Percentiles rank a stretch among this genome's conserved stretches.
These are phyloP conservation scores for Irpex rosettiformis DNA, from an alignment of 1,284 basidiomycete species.

Conservation along the genomic window DNA sequence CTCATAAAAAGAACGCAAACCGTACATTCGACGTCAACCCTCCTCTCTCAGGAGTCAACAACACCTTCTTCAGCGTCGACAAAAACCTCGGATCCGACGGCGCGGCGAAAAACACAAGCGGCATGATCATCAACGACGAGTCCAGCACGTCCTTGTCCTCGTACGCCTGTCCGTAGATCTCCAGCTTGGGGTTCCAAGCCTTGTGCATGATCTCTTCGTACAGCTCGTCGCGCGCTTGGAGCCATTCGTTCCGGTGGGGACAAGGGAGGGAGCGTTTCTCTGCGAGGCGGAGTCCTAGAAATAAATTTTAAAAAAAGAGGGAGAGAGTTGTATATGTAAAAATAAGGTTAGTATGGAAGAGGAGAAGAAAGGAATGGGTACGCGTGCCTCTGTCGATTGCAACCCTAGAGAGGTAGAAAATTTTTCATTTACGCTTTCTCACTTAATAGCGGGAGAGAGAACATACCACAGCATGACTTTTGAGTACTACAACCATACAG, in stretches of 20 bases:
- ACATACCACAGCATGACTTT: slow-evolving; percentile 46
- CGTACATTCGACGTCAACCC: slow-evolving; percentile 83
- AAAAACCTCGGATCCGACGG: slow-evolving; percentile 87
- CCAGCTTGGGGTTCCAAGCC: slow-evolving; percentile 68
- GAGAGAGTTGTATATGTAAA: slow-evolving; percentile 3
- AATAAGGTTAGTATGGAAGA: too few species aligned
- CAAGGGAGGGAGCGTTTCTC: slow-evolving; percentile 86
- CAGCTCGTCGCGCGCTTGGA: slow-evolving; percentile 68
- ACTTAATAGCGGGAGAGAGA: neutral
- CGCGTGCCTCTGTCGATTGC: slow-evolving; percentile 79
- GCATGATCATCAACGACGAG: slow-evolving; percentile 79
- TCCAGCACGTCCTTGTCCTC: slow-evolving; percentile 70
- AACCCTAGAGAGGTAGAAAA: too few species aligned
- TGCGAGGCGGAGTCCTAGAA: slow-evolving; percentile 76
- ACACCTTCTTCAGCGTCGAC: slow-evolving; percentile 74
- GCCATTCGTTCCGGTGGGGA: slow-evolving; percentile 70
- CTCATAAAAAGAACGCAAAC: neutral
- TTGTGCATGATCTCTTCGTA: slow-evolving; percentile 86
- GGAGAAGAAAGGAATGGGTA: neutral
- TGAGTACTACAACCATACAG: slow-evolving; percentile 57
- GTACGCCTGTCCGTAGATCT: slow-evolving; percentile 76
- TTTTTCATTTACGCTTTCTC: too few species aligned
- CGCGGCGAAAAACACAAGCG: slow-evolving; percentile 83
- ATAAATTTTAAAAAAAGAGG: neutral
- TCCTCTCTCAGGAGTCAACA: slow-evolving; percentile 83